phyloP scores from a whole-genome alignment of 371 early-diverging fungal species.

The Apophysomyces elegans region DNA sequence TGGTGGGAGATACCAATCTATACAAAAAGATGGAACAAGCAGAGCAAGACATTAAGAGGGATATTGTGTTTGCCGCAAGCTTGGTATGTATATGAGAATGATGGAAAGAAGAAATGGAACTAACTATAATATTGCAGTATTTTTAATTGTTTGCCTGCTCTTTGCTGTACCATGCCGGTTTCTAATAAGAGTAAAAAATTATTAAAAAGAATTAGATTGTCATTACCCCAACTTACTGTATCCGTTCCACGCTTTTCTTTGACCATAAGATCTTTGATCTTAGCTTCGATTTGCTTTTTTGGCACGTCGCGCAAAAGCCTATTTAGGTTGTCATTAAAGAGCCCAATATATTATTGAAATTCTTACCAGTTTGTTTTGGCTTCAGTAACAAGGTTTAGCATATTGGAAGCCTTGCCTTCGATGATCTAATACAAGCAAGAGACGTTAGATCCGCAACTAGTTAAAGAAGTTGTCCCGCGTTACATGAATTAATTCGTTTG shows the following conservation, averaged over 20 bases:
- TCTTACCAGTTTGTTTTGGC: slow-evolving; percentile 29
- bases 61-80: slow-evolving; percentile 98
- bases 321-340: slow-evolving; percentile 2
- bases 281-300: slow-evolving; percentile 47
- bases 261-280: slow-evolving; percentile 51
- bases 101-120: neutral
- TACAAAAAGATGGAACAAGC: slow-evolving; percentile 97
- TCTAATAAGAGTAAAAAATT: neutral
- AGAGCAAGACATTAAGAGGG: slow-evolving; percentile 91
- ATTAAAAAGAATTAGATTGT: neutral
- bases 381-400: slow-evolving; percentile 36
- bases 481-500: slow-evolving; percentile 39
- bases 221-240: slow-evolving; percentile 35
- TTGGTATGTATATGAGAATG: slow-evolving; percentile 59
- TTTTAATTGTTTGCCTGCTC: neutral
- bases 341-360: no score
- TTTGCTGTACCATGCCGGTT: slow-evolving; percentile 19
- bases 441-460: neutral
- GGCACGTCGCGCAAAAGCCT: slow-evolving; percentile 38
- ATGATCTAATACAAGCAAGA: slow-evolving; percentile 25
- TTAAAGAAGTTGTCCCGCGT: neutral
- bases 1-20: slow-evolving; percentile 94
- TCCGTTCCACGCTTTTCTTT: slow-evolving; percentile 56
- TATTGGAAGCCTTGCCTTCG: slow-evolving; percentile 42
- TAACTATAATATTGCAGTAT: slow-evolving; percentile 7